phyloP scores from a whole-genome alignment of 2,329 filamentous ascomycete genomes.

The Seiridium cupressi region DNA sequence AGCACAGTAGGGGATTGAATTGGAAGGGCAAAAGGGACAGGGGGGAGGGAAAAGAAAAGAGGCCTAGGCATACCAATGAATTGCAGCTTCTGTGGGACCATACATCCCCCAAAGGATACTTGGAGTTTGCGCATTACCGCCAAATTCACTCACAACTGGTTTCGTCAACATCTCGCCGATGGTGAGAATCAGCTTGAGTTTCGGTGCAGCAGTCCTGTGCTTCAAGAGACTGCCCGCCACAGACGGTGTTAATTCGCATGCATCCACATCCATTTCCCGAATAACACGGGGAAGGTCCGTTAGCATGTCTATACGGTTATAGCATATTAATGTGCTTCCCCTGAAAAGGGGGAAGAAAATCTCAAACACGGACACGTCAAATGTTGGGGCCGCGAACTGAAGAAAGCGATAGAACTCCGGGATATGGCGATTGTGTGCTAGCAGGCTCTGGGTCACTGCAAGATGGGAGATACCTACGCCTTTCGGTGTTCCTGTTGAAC shows the following conservation, averaged over 20 bases:
- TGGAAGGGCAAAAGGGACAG: no score
- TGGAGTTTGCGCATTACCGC: slow-evolving; percentile 45
- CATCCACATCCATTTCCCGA: slow-evolving; percentile 67
- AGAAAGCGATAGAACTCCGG: slow-evolving; percentile 77
- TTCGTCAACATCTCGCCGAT: slow-evolving; percentile 91
- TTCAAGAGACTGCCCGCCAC: slow-evolving; percentile 77
- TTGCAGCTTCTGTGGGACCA: slow-evolving; percentile 86
- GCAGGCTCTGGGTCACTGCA: slow-evolving; percentile 76
- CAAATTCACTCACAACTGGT: slow-evolving; percentile 77
- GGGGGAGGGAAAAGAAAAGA: neutral
- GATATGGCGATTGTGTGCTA: slow-evolving; percentile 78
- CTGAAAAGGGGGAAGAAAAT: slow-evolving; percentile 85
- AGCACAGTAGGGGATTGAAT: neutral
- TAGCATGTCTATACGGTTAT: slow-evolving; percentile 67
- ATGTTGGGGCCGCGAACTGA: slow-evolving; percentile 89
- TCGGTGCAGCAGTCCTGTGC: slow-evolving; percentile 64
- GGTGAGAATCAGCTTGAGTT: slow-evolving; percentile 70
- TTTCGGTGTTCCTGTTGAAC: slow-evolving; percentile 86
- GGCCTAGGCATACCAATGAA: slow-evolving; percentile 62
- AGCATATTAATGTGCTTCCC: slow-evolving; percentile 70
- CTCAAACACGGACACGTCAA: slow-evolving; percentile 93
- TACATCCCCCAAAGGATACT: slow-evolving; percentile 91
- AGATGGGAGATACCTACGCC: slow-evolving; percentile 80
- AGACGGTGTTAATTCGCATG: slow-evolving; percentile 85
- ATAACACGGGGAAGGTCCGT: slow-evolving; percentile 72